These are phyloP conservation scores for Hanseniaspora lindneri DNA, from an alignment of 805 yeast genomes.

Conservation along the genomic window DNA sequence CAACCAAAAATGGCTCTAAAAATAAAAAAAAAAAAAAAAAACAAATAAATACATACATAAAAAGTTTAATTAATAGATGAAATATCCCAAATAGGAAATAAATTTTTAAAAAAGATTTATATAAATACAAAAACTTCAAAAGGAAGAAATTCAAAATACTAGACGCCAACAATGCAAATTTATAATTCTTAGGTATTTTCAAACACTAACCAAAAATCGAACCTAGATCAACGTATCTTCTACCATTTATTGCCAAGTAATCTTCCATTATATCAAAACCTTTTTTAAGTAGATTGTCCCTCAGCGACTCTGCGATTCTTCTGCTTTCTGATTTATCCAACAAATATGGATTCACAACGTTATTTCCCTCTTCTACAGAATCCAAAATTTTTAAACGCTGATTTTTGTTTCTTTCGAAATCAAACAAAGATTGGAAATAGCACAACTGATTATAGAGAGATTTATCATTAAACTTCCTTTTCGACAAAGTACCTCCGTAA, in stretches of 20 bases:
- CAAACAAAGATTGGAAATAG: constrained; percentile 68
- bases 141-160: no score
- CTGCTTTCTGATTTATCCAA: constrained; percentile 43
- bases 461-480: constrained; percentile 62
- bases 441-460: constrained; percentile 75
- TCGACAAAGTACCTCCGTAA: constrained; percentile 58
- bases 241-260: constrained; percentile 70
- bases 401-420: constrained; percentile 62
- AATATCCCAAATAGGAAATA: no score
- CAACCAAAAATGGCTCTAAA: no score
- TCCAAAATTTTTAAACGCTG: constrained; percentile 44
- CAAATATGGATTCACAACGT: constrained; percentile 25
- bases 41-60: no score
- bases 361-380: constrained; percentile 27
- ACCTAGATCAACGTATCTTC: constrained; percentile 79
- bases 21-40: no score
- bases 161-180: no score
- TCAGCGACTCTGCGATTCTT: constrained; percentile 49
- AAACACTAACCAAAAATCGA: constrained; percentile 21
- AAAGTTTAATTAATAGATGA: no score
- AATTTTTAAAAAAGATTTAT: no score
- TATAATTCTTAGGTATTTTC: no score
- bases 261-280: constrained; percentile 44
- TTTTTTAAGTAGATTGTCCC: constrained; percentile 37
- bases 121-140: no score